phyloP scores from a whole-genome alignment of 257 asterid species.

The Lycium ferocissimum region DNA sequence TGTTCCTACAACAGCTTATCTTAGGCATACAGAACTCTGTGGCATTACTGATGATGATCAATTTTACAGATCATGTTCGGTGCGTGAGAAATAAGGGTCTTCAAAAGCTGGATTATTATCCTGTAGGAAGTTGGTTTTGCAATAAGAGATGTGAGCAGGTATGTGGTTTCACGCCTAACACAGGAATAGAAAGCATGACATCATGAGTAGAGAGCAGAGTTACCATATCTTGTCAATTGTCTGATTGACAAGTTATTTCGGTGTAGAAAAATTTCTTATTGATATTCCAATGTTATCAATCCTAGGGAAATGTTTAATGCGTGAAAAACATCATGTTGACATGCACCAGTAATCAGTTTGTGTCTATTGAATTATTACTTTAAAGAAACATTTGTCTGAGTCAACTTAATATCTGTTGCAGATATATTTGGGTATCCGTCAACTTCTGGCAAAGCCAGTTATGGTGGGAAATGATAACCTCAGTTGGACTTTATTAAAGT shows the following conservation, averaged over 20 bases:
- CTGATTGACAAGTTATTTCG: conserved; percentile 14
- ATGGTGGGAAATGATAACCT: conserved; percentile 56
- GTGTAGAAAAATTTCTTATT: conserved; percentile 1
- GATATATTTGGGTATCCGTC: conserved; percentile 61
- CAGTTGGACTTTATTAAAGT: conserved; percentile 73
- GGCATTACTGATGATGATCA: background rate
- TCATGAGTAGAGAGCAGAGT: conserved; percentile 13
- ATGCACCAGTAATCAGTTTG: background rate
- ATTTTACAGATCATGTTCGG: conserved; percentile 61
- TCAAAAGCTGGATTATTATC: conserved; percentile 34
- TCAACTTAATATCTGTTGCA: conserved; percentile 41
- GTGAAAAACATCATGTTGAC: conserved; percentile 22
- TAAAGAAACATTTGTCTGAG: conserved; percentile 20
- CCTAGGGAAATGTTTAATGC: conserved; percentile 9
- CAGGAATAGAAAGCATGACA: background rate
- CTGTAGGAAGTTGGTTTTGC: conserved; percentile 66
- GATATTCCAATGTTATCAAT: conserved; percentile 4
- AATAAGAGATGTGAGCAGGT: conserved; percentile 68
- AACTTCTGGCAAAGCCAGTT: conserved; percentile 62
- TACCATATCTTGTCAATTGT: conserved; percentile 19
- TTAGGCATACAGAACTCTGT: conserved; percentile 8
- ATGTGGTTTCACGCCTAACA: conserved; percentile 27
- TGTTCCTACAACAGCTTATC: conserved; percentile 5
- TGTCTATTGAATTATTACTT: background rate
- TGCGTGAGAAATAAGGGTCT: conserved; percentile 54